These are phyloP conservation scores for Amauroascus niger DNA, from an alignment of 2,329 filamentous ascomycete genomes.

Conservation along the genomic window DNA sequence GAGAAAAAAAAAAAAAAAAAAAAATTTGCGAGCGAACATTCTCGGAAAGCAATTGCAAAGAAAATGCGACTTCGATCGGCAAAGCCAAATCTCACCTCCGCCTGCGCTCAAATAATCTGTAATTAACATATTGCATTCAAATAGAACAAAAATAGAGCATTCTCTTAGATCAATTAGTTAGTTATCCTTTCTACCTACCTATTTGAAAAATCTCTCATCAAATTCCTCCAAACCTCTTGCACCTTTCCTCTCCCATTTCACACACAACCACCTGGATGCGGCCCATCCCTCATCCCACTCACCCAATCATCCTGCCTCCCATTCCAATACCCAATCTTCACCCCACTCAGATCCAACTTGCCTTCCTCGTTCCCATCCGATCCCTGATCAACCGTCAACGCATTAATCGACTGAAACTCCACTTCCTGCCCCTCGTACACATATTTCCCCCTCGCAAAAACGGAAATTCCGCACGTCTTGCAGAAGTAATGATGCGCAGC, in stretches of 20 bases:
- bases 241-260: background rate
- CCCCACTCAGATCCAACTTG: conserved; percentile 13
- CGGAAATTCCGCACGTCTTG: conserved; percentile 15
- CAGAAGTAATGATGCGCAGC: conserved; percentile 13
- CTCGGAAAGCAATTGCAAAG: too few species aligned
- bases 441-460: conserved; percentile 4
- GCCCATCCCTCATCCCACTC: conserved; percentile 9
- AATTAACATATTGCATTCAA: too few species aligned
- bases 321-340: conserved; percentile 16
- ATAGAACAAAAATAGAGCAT: too few species aligned
- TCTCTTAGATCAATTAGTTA: too few species aligned
- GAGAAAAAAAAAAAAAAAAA: too few species aligned
- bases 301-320: conserved; percentile 8
- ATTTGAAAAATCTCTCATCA: background rate
- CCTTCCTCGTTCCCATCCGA: background rate
- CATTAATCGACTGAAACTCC: conserved; percentile 9
- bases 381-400: conserved; percentile 13
- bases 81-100: too few species aligned
- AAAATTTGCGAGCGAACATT: too few species aligned
- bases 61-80: too few species aligned
- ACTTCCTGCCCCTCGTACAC: background rate
- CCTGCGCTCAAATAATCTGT: too few species aligned
- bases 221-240: too few species aligned
- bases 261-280: conserved; percentile 13
- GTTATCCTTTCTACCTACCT: background rate